A percentile compares a stretch with the other conserved stretches of the same genome.
Conservation (phyloP, 2,329 filamentous ascomycete genomes). For the Aspergillus spinulosporus region DNA sequence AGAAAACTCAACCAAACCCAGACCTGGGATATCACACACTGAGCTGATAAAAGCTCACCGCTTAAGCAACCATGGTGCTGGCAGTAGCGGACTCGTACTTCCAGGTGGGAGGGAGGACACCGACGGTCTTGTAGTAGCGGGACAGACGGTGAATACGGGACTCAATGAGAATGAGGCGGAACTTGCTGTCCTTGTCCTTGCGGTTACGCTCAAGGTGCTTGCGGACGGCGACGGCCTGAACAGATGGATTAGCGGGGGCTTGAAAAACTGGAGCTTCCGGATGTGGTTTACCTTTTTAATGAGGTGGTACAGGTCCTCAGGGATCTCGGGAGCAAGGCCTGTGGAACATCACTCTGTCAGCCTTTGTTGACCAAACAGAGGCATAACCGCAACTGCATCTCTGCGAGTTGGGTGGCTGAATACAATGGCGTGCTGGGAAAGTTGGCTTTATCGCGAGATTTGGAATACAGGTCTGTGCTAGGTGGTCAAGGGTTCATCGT, state of each 20-base stretch:
- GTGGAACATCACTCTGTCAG: conserved; percentile 86
- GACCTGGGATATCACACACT: conserved; percentile 1
- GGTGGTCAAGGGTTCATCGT: neutral
- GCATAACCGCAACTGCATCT: conserved; percentile 51
- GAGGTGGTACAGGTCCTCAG: conserved; percentile 99
- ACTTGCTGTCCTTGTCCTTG: conserved; percentile 99
- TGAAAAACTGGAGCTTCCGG: neutral
- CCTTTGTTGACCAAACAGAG: conserved; percentile 77
- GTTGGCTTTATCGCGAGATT: neutral
- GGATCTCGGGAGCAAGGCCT: conserved; percentile 98
- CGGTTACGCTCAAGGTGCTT: conserved; percentile 99
- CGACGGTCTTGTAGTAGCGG: conserved; percentile 98
- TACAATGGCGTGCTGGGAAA: conserved; percentile 1
- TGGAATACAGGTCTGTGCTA: neutral
- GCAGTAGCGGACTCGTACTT: conserved; percentile 98
- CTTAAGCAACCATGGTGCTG: conserved; percentile 87
- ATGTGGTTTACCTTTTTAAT: conserved; percentile 88
- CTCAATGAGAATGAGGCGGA: conserved; percentile 99
- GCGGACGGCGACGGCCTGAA: conserved; percentile 92
- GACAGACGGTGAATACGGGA: conserved; percentile 99
- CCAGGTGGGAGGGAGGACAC: conserved; percentile 85
- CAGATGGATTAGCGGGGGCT: conserved; percentile 2
- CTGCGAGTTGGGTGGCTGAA: conserved; percentile 5
- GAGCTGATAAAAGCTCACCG: neutral
- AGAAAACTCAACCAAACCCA: neutral